Evolutionary conservation across 2,329 filamentous ascomycete species (phyloP).

Genomic region (Paecilomyces niveus): DNA sequence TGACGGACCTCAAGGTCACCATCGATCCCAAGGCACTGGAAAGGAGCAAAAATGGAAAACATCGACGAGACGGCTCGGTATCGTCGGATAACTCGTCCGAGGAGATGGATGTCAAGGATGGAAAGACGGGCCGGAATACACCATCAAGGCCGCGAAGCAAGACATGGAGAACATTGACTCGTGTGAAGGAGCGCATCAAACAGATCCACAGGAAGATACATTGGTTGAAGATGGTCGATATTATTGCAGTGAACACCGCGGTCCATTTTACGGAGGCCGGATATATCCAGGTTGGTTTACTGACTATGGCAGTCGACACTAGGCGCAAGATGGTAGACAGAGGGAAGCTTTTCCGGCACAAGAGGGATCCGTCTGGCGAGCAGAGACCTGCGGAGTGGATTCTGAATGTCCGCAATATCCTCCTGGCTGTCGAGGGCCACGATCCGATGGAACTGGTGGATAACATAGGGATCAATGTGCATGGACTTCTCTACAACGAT

Average conservation of each 20-base stretch:
- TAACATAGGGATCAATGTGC: slow-evolving; percentile 78
- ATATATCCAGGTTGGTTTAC: slow-evolving; percentile 72
- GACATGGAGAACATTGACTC: slow-evolving; percentile 73
- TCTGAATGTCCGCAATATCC: slow-evolving; percentile 71
- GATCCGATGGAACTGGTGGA: slow-evolving; percentile 87
- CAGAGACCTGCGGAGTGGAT: slow-evolving; percentile 91
- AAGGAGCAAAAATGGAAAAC: slow-evolving; percentile 14
- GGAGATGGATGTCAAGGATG: slow-evolving; percentile 13
- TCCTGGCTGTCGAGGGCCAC: slow-evolving; percentile 78
- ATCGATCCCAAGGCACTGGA: slow-evolving; percentile 63
- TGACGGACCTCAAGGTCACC: slow-evolving; percentile 79
- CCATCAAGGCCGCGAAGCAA: slow-evolving; percentile 47
- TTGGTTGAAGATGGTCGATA: slow-evolving; percentile 83
- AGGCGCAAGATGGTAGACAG: slow-evolving; percentile 85
- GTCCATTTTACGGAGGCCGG: slow-evolving; percentile 75
- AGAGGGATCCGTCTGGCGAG: slow-evolving; percentile 55
- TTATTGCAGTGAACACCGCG: slow-evolving; percentile 74
- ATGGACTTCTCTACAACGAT: slow-evolving; percentile 80
- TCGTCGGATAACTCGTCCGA: slow-evolving; percentile 18
- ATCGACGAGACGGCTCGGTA: slow-evolving; percentile 12
- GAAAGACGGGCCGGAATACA: slow-evolving; percentile 3
- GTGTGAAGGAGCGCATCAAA: slow-evolving; percentile 79
- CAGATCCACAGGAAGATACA: slow-evolving; percentile 76
- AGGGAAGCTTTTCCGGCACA: slow-evolving; percentile 78
- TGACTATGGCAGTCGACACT: slow-evolving; percentile 85